Conservation (phyloP, 257 asterid genomes). For the Solanum ossicruentum region DNA sequence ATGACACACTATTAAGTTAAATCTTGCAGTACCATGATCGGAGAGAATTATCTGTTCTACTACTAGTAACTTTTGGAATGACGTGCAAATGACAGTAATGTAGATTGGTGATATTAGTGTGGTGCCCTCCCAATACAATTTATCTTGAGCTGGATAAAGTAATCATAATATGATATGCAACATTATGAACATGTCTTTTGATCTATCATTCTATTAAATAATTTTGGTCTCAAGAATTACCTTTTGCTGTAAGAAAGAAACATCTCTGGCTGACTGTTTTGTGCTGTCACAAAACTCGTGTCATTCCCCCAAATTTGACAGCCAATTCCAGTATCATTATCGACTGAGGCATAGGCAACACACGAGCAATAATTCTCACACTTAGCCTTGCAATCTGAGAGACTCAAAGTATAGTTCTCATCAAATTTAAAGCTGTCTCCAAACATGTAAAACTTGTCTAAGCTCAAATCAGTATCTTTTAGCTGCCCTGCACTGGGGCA, state of each 20-base stretch:
- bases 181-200: too few species aligned
- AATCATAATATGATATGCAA: not conserved
- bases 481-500: slow-evolving; percentile 10
- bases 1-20: not conserved
- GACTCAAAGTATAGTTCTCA: slow-evolving; percentile 6
- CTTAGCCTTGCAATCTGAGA: slow-evolving; percentile 9
- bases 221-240: not conserved
- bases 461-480: not conserved
- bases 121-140: not conserved
- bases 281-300: not conserved
- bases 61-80: not conserved
- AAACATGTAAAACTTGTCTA: not conserved
- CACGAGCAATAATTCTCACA: slow-evolving; percentile 12
- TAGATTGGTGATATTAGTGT: not conserved
- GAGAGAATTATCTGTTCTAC: not conserved
- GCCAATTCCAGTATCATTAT: not conserved
- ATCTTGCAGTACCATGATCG: not conserved
- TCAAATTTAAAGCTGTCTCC: not conserved
- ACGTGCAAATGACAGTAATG: not conserved
- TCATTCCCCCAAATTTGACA: slow-evolving; percentile 4
- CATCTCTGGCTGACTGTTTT: not conserved
- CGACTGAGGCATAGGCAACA: slow-evolving; percentile 6
- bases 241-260: not conserved
- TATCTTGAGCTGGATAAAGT: not conserved
- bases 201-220: not conserved